Evolutionary conservation across 345 rosid species (phyloP), one percentile per base, ranked within the genome.

Genomic region (Mangifera indica): DNA sequence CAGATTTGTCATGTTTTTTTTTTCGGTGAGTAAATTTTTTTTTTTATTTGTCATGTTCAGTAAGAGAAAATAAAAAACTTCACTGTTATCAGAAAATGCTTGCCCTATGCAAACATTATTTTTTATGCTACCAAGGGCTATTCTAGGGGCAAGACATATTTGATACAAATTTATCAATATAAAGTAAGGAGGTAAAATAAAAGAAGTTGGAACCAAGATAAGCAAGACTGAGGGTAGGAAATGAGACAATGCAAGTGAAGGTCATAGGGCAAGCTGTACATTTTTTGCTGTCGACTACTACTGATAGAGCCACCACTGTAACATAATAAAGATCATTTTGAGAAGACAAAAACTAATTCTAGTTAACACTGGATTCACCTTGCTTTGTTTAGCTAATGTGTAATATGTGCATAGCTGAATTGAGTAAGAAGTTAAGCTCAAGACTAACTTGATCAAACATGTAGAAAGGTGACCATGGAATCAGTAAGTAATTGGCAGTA

Each of bases 31-130:
- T n/a, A n/a, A n/a, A n/a, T n/a, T n/a, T n/a, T n/a, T n/a, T n/a
- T n/a, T n/a, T n/a, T n/a, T n/a, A 52, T 56, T 32, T 37, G 32
- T 26, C 73, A 72, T 48, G 45, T 55, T 62, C 54, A 80, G 71
- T 55, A 55, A 24, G n/a, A 67, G n/a, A 72, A 64, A 37, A 51
- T 0, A 70, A 44, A 1, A 70, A 44, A 24, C 26, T 14, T 5
- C 8, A 52, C 15, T 45, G 25, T 25, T 29, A 26, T 32, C 45
- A 26, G 57, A 21, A 57, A 58, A 4, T 45, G 53, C 26, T 29
- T 24, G 13, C 9, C 55, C 5, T 32, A 26, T 1, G 66, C 63
- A 63, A 46, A 61, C 1, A 34, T 15, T 45, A 18, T 9, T 58
- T 42, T 65, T 7, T 9, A 34, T 20, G 25, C 40, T 40, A 55